phyloP scores from a whole-genome alignment of 2,329 filamentous ascomycete genomes.

The Chalaropsis ovoidea region DNA sequence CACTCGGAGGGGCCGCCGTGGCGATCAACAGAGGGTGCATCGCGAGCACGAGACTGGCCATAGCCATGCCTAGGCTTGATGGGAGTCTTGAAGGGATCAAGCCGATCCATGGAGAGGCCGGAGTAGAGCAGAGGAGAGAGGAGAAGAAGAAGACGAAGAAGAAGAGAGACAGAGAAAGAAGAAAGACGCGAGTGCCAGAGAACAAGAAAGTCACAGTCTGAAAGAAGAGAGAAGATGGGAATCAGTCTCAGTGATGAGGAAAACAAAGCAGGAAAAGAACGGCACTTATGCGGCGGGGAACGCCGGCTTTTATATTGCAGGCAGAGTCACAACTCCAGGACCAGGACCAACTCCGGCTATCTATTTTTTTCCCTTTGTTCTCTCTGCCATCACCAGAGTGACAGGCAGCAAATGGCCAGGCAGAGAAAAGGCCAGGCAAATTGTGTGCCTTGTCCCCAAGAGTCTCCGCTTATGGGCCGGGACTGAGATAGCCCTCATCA shows the following conservation, averaged over 20 bases:
- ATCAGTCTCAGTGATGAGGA: not conserved
- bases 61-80: not conserved
- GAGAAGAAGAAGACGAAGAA: not conserved
- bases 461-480: too few species aligned
- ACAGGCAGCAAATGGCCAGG: not conserved
- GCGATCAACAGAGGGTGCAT: not conserved
- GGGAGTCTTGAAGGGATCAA: constrained; percentile 7
- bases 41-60: not conserved
- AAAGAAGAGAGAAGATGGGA: not conserved
- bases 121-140: not conserved
- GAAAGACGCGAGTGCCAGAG: too few species aligned
- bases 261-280: not conserved
- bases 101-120: not conserved
- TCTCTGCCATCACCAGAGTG: not conserved
- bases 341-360: constrained; percentile 9
- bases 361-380: not conserved
- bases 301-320: constrained; percentile 1
- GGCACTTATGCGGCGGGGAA: not conserved
- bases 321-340: not conserved
- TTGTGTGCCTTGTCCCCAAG: not conserved
- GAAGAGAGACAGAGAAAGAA: not conserved
- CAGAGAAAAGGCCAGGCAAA: not conserved
- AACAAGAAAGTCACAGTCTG: not conserved
- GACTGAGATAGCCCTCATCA: too few species aligned
- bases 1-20: not conserved